Percentiles rank a stretch among this genome's conserved stretches.
phyloP scores from a whole-genome alignment of 768 basidiomycete species.

The Agrocybe praecox region DNA sequence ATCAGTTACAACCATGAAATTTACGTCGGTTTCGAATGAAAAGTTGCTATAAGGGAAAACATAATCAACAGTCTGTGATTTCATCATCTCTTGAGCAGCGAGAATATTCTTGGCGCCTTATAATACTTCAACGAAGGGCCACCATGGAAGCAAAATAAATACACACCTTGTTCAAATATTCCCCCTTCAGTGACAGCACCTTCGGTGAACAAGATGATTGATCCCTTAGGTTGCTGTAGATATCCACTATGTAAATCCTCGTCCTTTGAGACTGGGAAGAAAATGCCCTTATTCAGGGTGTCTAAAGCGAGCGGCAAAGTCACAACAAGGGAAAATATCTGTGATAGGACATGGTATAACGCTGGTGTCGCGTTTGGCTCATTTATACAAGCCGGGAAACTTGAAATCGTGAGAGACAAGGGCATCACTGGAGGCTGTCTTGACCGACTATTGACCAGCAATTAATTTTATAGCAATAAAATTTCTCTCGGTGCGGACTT shows the following conservation, averaged over 20 bases:
- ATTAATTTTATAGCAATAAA: neutral
- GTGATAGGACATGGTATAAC: constrained; percentile 54
- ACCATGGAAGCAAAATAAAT: neutral
- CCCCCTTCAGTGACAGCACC: constrained; percentile 68
- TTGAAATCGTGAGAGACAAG: constrained; percentile 62
- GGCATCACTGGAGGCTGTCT: constrained; percentile 69
- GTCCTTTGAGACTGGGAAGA: constrained; percentile 69
- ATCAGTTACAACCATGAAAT: constrained; percentile 60
- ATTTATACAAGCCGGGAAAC: constrained; percentile 52
- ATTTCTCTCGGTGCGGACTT: constrained; percentile 26
- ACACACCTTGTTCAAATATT: constrained; percentile 55
- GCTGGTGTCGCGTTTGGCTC: constrained; percentile 38
- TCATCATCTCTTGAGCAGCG: constrained; percentile 65
- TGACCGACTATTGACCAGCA: constrained; percentile 52
- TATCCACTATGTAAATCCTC: constrained; percentile 74
- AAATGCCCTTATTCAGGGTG: constrained; percentile 56
- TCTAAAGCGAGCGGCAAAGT: constrained; percentile 64
- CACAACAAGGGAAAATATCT: constrained; percentile 59
- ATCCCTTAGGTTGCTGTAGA: constrained; percentile 70
- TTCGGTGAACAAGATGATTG: constrained; percentile 65
- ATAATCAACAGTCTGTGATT: constrained; percentile 69
- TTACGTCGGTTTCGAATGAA: constrained; percentile 73
- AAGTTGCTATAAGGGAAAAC: constrained; percentile 77
- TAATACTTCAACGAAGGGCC: neutral
- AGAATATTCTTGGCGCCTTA: constrained; percentile 66